A percentile compares a stretch with the other conserved stretches of the same genome.
Conservation (phyloP, 2,329 filamentous ascomycete species). For the Endocalyx cinctus region DNA sequence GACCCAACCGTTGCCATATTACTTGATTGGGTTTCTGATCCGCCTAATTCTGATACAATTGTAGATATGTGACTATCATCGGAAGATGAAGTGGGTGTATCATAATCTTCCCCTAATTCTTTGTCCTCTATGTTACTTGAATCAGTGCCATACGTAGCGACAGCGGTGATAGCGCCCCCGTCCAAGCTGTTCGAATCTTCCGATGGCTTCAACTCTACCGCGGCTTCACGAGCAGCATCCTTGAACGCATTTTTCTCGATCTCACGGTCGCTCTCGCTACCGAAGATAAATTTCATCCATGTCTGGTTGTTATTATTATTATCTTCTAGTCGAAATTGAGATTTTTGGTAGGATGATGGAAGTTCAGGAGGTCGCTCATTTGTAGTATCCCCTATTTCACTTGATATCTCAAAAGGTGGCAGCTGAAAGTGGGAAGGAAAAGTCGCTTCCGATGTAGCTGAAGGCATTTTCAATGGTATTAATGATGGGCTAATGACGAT, state of each 20-base stretch:
- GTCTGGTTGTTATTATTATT: conserved; percentile 18
- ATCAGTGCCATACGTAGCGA: conserved; percentile 9
- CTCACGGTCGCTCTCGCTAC: conserved; percentile 18
- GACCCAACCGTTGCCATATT: conserved; percentile 16
- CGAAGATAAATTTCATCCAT: conserved; percentile 27
- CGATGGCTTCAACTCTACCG: conserved; percentile 20
- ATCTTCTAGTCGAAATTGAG: no score
- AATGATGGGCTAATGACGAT: no score
- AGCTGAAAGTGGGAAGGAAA: conserved; percentile 20
- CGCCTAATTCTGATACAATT: no score
- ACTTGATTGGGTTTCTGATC: no score
- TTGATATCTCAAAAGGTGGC: conserved; percentile 16
- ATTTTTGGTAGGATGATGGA: conserved; percentile 3
- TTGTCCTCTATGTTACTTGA: not conserved
- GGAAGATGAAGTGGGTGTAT: conserved; percentile 1
- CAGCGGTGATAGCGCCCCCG: conserved; percentile 7
- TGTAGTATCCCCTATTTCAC: conserved; percentile 5
- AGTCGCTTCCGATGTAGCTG: no score
- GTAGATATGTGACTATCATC: conserved; percentile 15
- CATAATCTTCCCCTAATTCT: conserved; percentile 2
- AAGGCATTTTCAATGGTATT: no score
- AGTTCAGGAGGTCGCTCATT: not conserved
- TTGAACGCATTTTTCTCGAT: conserved; percentile 16
- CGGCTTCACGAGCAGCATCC: conserved; percentile 21
- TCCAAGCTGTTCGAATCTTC: conserved; percentile 8